Base-by-base conservation (phyloP, 164 flowering plant species). In the Vitis riparia region DNA sequence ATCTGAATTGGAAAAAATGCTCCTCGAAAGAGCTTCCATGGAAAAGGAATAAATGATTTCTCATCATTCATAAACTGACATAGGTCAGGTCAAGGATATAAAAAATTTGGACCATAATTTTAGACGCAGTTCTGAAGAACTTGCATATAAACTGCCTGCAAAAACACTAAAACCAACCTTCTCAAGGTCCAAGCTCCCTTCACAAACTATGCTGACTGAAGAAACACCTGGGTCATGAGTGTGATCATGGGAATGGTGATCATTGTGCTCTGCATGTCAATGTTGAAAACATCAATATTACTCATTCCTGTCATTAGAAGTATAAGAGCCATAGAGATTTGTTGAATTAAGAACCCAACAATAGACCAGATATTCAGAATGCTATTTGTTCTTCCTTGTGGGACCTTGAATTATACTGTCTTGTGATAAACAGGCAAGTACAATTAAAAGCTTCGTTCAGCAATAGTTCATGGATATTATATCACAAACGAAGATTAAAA, bases 161-260 rank as follows among this genome's bases (percentile, higher is more conserved):
- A 69, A 4, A 49, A 50, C 37, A 9, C 13, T 13, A 3, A 27
- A 67, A 72, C 78, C 29, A 65, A 91, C 98, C 98, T 95, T 95
- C 68, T 95, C 98, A 57, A 95, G 91, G 75, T 95, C 99, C 72
- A 95, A 82, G 82, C 63, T 90, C 63, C 98, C 99, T 77, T 95
- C 98, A 78, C 97, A 95, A 76, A 95, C 99, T 59, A 95, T 87
- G 87, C 99, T 95, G 70, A 95, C 93, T 3, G 98, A 95, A 66
- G 98, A 82, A 83, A 95, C 97, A 61, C 98, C 98, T 68, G 99
- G 98, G 75, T 95, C 98, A 73, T 92, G 99, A 55, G 86, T 83
- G 75, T 95, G 99, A 81, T 88, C 94, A 64, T 95, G 93, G 62
- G 84, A 71, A 83, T 94, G 97, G 72, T 87, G 86, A 69, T 80